phyloP scores from a whole-genome alignment of 2,329 filamentous ascomycete genomes.

The Fusarium pilosicola region DNA sequence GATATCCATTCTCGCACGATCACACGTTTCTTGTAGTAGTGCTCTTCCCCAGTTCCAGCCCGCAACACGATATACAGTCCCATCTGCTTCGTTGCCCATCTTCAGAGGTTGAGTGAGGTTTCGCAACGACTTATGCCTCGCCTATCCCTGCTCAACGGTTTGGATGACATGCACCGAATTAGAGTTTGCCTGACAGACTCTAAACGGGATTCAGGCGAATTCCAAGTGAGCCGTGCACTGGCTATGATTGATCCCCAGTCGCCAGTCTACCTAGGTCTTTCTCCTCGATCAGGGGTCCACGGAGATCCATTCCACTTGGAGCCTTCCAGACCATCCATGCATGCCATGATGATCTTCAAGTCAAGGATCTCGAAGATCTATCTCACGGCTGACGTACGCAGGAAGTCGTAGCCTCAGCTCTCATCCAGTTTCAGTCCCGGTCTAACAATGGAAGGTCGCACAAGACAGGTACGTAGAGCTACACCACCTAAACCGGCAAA shows the following conservation, averaged over 20 bases:
- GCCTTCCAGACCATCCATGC: constrained; percentile 50
- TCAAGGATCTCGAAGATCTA: constrained; percentile 55
- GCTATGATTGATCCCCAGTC: constrained; percentile 43
- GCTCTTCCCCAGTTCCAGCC: background rate
- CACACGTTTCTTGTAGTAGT: background rate
- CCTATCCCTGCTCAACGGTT: background rate
- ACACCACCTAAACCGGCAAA: constrained; percentile 1
- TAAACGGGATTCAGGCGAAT: background rate
- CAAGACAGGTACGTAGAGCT: background rate
- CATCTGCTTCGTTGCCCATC: background rate
- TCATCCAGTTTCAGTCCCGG: constrained; percentile 41
- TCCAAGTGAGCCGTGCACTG: background rate
- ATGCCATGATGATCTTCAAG: constrained; percentile 48
- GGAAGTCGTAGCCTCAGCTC: constrained; percentile 43
- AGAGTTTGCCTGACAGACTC: constrained; percentile 2
- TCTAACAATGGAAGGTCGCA: constrained; percentile 33
- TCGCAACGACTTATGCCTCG: background rate
- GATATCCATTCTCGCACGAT: background rate
- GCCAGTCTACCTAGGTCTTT: constrained; percentile 59
- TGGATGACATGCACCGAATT: background rate
- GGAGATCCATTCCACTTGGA: constrained; percentile 47
- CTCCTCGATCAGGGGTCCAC: constrained; percentile 34
- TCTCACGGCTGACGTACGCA: constrained; percentile 46
- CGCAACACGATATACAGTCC: background rate
- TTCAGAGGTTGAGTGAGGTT: background rate